Evolutionary conservation across 192 early-diverging fungal genomes (phyloP), one percentile per base, ranked within the genome.

Genomic region (Coemansia umbellata): DNA sequence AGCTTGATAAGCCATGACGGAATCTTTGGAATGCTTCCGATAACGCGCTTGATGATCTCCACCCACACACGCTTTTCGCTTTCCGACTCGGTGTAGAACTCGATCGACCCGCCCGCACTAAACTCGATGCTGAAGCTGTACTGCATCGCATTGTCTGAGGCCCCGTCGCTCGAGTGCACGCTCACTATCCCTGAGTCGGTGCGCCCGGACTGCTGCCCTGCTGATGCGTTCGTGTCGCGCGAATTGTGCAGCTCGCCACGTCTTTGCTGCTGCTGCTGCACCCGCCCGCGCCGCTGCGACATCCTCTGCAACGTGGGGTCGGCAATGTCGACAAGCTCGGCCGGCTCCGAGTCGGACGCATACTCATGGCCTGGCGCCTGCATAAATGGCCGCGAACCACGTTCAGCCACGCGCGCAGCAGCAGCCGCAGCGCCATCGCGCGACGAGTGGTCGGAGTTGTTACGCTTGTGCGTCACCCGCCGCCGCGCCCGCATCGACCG

Each of bases 81-180:
- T 31, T 72, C 69, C 3, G 69, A 31, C 35, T 72, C 69, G 0
- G 69, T 66, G 55, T 78, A 78, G 27, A 78, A 78, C 50, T 78
- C 75, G 45, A 78, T 67, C 17, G 47, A 59, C 1, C 67, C 74
- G 13, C 59, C 68, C 36, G 60, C 50, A 35, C 63, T 59, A 65
- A 78, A 78, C 64, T 78, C 68, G 17, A 78, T 78, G 49, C 64
- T 68, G 36, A 78, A 78, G 53, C 69, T 68, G 53, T 78, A 69
- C 55, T 77, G 74, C 48, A 77, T 69, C 27, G 60, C 72, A n/a
- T 58, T 53, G 43, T 75, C 72, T 14, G 53, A 22, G 6, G 39
- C 35, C 13, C 18, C 31, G 8, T 63, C 60, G 14, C 37, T 17
- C 19, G 50, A 49, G 24, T 36, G 17, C 26, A 58, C 13, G 45